Base-by-base conservation (phyloP, 1,139 yeast genomes). In the Geotrichum carabidarum region DNA sequence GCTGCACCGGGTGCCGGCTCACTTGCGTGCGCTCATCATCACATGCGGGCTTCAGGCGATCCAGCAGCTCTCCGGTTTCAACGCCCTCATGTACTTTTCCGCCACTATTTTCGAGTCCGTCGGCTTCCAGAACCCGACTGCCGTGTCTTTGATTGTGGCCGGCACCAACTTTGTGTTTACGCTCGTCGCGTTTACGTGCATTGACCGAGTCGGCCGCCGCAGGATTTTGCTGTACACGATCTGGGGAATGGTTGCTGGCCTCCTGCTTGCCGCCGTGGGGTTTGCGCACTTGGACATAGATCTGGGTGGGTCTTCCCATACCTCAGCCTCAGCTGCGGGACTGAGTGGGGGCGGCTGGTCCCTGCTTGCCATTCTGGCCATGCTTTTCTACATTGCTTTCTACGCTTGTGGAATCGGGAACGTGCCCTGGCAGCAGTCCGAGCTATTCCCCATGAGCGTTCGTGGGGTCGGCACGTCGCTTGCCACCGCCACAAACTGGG, bases 391-490 rank as follows among this genome's bases (percentile, higher is more conserved):
- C 66, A 96, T 90, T 51, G 96, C 95, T 5, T 83, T 86, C 58
- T 91, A 90, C 68, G 96, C 97, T 44, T 76, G 88, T 61, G 98
- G 98, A 63, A 87, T 90, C 62, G 99, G 99, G 71, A 89, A 91
- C 68, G 91, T 89, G 58, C 98, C 99, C 50, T 91, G 99, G 99
- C 96, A 93, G 65, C 98, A 95, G 67, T 87, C 93, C 53, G 99
- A 91, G 71, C 75, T 90, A 64, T 89, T 91, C 74, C 93, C 97
- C 31, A 95, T 90, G 76, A 81, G 83, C 61, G 97, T 91, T 41
- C 82, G 99, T 69, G 94, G 96, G 54, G 79, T 89, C 45, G 99
- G 98, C 57, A 84, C 90, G 1, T 86, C 95, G 62, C 84, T 82
- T 64, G 91, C 97, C 2, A 87, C 97, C n/a, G 89, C 91, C 32